Percentiles rank a stretch among this genome's conserved stretches.
phyloP scores from a whole-genome alignment of 164 flowering plant genomes.

The Piper longum region DNA sequence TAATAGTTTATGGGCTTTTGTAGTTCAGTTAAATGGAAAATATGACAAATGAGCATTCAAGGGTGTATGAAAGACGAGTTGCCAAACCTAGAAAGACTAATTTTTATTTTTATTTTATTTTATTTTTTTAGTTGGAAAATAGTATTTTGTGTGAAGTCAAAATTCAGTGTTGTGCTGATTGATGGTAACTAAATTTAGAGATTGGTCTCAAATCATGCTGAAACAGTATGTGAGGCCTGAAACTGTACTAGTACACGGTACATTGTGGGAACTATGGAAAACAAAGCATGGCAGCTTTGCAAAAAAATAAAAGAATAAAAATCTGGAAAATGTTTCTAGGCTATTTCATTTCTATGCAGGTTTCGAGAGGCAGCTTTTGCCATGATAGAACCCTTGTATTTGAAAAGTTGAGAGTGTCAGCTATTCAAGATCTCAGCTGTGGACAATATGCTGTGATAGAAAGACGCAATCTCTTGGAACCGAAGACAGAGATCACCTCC shows the following conservation, averaged over 20 bases:
- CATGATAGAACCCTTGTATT: constrained; percentile 32
- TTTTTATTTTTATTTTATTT: too few relatives aligned
- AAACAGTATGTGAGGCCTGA: background rate
- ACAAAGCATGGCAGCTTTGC: background rate
- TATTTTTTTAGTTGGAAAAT: too few relatives aligned
- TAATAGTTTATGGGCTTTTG: too few relatives aligned
- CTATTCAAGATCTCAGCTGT: constrained; percentile 33
- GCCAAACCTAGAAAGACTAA: too few relatives aligned
- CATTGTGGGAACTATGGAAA: background rate
- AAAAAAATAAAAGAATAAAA: background rate
- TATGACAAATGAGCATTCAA: too few relatives aligned
- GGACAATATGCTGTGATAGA: constrained; percentile 52
- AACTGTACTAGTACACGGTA: background rate
- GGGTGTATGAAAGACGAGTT: too few relatives aligned
- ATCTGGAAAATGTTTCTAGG: background rate
- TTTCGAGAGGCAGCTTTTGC: constrained; percentile 17
- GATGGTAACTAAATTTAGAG: too few relatives aligned
- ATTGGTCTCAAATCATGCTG: too few relatives aligned
- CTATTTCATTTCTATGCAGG: constrained; percentile 22
- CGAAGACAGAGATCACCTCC: constrained; percentile 33
- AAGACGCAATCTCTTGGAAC: constrained; percentile 20
- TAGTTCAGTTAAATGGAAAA: too few relatives aligned
- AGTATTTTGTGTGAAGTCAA: too few relatives aligned
- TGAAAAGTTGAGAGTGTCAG: constrained; percentile 36
- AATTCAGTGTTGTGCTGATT: too few relatives aligned